Evolutionary conservation across 306 rosid genomes (phyloP).

Genomic region (Acacia crassicarpa): DNA sequence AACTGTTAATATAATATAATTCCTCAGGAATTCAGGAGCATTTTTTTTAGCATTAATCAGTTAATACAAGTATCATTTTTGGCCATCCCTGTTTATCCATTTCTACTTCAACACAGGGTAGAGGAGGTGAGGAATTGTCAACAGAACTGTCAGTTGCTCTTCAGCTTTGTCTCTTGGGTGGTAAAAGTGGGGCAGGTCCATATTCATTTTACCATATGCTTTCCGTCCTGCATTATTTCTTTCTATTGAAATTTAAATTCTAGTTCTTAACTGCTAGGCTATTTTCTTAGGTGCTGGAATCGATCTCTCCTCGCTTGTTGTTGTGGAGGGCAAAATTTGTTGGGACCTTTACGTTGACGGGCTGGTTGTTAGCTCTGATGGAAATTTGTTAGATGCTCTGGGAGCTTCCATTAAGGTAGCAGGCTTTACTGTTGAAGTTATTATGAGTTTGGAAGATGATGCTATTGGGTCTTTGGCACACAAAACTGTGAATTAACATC

Average conservation of each 20-base stretch:
- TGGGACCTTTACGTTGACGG: conserved; percentile 94
- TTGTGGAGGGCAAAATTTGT: conserved; percentile 82
- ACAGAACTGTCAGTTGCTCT: conserved; percentile 70
- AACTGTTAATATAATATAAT: no score
- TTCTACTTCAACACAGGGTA: conserved; percentile 47
- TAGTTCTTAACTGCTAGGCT: background rate
- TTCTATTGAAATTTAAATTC: background rate
- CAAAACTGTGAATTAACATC: conserved; percentile 5
- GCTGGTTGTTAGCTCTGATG: conserved; percentile 83
- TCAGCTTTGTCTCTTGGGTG: conserved; percentile 75
- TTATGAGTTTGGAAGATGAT: background rate
- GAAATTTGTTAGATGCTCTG: conserved; percentile 82
- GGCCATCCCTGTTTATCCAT: background rate
- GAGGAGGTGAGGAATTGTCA: conserved; percentile 90
- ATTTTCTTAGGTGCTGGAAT: conserved; percentile 74
- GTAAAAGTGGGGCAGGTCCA: conserved; percentile 79
- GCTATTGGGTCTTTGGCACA: background rate
- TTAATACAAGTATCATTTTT: background rate
- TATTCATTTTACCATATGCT: conserved; percentile 9
- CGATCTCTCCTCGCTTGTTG: conserved; percentile 67
- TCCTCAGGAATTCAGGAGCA: background rate
- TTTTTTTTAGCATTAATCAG: conserved; percentile 15
- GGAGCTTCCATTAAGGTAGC: conserved; percentile 92
- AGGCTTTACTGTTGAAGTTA: background rate
- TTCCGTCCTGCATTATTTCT: background rate